Evolutionary conservation across 148 eudicot species (phyloP).

Genomic region (Fagopyrum tataricum): DNA sequence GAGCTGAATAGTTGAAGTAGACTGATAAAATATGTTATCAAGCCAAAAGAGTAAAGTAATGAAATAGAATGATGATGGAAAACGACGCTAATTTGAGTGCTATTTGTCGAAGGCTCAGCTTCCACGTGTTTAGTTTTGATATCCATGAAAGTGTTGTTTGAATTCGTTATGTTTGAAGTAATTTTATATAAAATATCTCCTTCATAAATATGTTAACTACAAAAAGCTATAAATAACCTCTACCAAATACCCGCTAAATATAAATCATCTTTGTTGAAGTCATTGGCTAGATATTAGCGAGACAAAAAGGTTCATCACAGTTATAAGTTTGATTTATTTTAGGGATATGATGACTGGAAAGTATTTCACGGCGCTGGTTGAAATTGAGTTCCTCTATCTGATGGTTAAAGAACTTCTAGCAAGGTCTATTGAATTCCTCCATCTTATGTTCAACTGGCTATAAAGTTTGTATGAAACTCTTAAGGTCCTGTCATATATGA

Average conservation of each 20-base stretch:
- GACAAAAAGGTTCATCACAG: too few relatives aligned
- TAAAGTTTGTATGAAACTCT: neutral
- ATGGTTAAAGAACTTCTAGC: neutral
- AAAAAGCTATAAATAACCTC: too few relatives aligned
- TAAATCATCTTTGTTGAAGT: too few relatives aligned
- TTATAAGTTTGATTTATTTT: neutral
- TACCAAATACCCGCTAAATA: too few relatives aligned
- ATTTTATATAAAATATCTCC: neutral
- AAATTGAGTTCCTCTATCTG: neutral
- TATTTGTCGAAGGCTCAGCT: neutral
- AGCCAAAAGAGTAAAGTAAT: too few relatives aligned
- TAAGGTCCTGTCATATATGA: neutral
- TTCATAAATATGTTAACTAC: too few relatives aligned
- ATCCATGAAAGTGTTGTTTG: neutral
- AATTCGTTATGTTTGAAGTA: neutral
- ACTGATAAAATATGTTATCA: too few relatives aligned
- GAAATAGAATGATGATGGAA: neutral
- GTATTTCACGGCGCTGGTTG: neutral
- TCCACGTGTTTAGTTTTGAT: neutral
- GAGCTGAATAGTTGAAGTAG: neutral
- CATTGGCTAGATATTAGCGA: too few relatives aligned
- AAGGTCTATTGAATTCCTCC: neutral
- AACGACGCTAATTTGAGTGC: too few relatives aligned
- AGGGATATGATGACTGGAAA: neutral
- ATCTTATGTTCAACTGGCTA: neutral